Evolutionary conservation across 164 flowering plant genomes (phyloP).

Genomic region (Umbilicus rupestris): DNA sequence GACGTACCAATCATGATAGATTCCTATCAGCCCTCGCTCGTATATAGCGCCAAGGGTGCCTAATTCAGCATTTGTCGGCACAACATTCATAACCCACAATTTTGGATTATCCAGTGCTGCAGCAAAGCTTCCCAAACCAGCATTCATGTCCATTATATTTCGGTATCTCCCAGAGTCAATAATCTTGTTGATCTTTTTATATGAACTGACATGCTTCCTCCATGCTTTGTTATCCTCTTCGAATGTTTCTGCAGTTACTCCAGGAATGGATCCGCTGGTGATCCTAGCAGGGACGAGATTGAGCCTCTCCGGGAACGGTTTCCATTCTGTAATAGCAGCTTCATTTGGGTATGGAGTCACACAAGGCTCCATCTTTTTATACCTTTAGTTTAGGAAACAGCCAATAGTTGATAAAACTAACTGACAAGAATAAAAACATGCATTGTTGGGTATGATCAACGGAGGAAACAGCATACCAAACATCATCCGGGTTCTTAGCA

Average conservation of each 20-base stretch:
- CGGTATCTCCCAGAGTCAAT: slow-evolving; percentile 44
- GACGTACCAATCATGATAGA: slow-evolving; percentile 50
- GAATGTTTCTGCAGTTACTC: slow-evolving; percentile 26
- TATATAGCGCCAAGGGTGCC: slow-evolving; percentile 33
- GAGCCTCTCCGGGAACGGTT: slow-evolving; percentile 35
- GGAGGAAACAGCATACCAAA: slow-evolving; percentile 26
- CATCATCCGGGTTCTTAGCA: slow-evolving; percentile 22
- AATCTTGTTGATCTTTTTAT: slow-evolving; percentile 32
- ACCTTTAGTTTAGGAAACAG: slow-evolving; percentile 18
- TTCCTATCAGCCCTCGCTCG: slow-evolving; percentile 48
- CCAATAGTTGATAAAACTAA: neutral
- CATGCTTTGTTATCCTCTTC: slow-evolving; percentile 30
- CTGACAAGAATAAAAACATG: neutral
- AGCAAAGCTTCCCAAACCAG: slow-evolving; percentile 53
- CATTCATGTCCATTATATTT: slow-evolving; percentile 46
- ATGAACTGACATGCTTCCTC: slow-evolving; percentile 37
- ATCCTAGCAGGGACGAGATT: slow-evolving; percentile 31
- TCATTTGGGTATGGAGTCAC: slow-evolving; percentile 31
- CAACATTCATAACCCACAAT: slow-evolving; percentile 55
- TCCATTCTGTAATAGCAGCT: slow-evolving; percentile 25
- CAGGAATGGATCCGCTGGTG: slow-evolving; percentile 32
- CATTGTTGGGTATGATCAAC: no score
- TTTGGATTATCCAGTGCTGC: slow-evolving; percentile 42
- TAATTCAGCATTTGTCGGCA: slow-evolving; percentile 44
- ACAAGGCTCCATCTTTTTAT: slow-evolving; percentile 44